Conservation (phyloP, 805 yeast species). For the Yarrowia sp. region DNA sequence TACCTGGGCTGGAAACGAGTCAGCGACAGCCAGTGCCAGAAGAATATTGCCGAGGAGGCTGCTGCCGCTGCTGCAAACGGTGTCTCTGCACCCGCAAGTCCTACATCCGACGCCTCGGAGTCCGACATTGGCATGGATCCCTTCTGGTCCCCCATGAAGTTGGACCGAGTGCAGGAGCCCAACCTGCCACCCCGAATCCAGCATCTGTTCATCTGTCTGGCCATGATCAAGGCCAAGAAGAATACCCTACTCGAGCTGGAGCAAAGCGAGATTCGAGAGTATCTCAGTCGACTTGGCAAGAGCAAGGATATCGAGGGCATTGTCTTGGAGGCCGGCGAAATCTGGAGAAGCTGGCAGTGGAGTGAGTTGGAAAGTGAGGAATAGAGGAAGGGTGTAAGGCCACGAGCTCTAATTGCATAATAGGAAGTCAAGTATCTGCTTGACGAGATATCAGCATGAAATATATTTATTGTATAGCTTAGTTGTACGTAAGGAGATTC, state of each 20-base stretch:
- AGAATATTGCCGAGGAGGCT: slow-evolving; percentile 1
- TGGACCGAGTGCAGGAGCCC: slow-evolving; percentile 29
- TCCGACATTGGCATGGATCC: slow-evolving; percentile 52
- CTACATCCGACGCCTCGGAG: slow-evolving; percentile 33
- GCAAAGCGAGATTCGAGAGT: slow-evolving; percentile 82
- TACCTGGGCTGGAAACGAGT: slow-evolving; percentile 61
- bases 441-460: slow-evolving; percentile 17
- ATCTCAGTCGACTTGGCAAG: slow-evolving; percentile 50
- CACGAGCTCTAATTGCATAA: slow-evolving; percentile 2
- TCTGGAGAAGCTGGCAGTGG: slow-evolving; percentile 83
- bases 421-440: not conserved
- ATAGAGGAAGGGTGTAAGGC: slow-evolving; percentile 27
- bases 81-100: slow-evolving; percentile 28
- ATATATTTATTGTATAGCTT: slow-evolving; percentile 26
- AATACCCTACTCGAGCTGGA: slow-evolving; percentile 79
- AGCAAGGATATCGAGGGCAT: slow-evolving; percentile 68
- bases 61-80: not conserved
- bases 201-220: slow-evolving; percentile 68
- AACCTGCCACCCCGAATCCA: slow-evolving; percentile 52
- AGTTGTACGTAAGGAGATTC: not conserved
- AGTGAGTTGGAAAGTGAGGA: slow-evolving; percentile 49
- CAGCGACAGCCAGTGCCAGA: slow-evolving; percentile 20
- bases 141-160: slow-evolving; percentile 52
- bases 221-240: slow-evolving; percentile 76
- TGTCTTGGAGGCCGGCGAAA: slow-evolving; percentile 74